These are phyloP conservation scores for Teratosphaeria gauchensis DNA, from an alignment of 2,329 filamentous ascomycete species.

Conservation along the genomic window DNA sequence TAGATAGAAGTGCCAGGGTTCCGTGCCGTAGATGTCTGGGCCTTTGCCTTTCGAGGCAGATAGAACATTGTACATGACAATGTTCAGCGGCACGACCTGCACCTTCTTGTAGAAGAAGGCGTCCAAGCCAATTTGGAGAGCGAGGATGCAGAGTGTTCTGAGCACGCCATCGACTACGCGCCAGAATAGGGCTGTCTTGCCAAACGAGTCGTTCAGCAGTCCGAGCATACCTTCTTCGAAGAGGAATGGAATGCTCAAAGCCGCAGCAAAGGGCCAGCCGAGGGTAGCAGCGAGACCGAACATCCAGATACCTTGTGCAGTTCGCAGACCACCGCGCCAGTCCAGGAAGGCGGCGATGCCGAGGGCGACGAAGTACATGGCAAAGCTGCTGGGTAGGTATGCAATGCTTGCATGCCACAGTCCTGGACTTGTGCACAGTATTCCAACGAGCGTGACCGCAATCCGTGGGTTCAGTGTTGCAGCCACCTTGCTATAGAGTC, in stretches of 20 bases:
- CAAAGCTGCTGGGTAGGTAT: conserved; percentile 87
- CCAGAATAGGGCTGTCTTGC: conserved; percentile 45
- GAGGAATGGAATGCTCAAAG: conserved; percentile 70
- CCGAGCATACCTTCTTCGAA: conserved; percentile 61
- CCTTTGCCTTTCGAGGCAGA: conserved; percentile 49
- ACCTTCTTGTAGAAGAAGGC: conserved; percentile 76
- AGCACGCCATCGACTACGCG: conserved; percentile 59
- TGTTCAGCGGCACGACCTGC: conserved; percentile 76
- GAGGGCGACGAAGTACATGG: conserved; percentile 88
- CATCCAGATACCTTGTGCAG: conserved; percentile 77
- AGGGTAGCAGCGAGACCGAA: conserved; percentile 77
- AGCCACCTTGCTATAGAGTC: conserved; percentile 69
- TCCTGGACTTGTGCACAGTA: conserved; percentile 69
- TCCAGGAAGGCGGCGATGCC: conserved; percentile 86
- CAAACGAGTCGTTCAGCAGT: conserved; percentile 28
- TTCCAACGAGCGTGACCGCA: conserved; percentile 72
- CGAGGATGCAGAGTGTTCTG: conserved; percentile 58
- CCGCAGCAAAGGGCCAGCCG: conserved; percentile 90
- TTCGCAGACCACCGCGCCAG: conserved; percentile 70
- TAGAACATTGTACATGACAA: conserved; percentile 92
- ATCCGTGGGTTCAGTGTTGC: conserved; percentile 71
- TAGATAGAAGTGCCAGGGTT: conserved; percentile 95
- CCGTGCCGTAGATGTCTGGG: conserved; percentile 87
- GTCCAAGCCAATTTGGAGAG: conserved; percentile 61
- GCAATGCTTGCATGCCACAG: conserved; percentile 87